phyloP scores from a whole-genome alignment of 768 basidiomycete species.

The Crassisporium funariophilum region DNA sequence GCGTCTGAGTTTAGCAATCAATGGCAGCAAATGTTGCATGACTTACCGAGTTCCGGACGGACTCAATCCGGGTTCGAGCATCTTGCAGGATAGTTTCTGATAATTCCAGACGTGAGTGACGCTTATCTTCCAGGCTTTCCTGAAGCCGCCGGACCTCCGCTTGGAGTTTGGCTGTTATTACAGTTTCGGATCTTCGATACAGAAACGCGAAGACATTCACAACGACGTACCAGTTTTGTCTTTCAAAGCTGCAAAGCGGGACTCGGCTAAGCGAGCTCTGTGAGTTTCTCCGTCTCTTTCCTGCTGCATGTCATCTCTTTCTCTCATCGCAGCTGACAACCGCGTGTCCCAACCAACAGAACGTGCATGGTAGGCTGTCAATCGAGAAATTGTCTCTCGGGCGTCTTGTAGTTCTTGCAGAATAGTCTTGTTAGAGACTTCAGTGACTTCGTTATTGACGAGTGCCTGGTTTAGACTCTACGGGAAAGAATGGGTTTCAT shows the following conservation, averaged over 20 bases:
- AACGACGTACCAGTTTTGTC: constrained; percentile 61
- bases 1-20: constrained; percentile 19
- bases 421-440: constrained; percentile 74
- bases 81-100: constrained; percentile 70
- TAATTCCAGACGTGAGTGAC: constrained; percentile 60
- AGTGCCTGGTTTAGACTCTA: constrained; percentile 80
- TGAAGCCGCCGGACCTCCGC: constrained; percentile 65
- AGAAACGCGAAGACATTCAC: neutral
- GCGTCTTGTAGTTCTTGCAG: constrained; percentile 77
- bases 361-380: constrained; percentile 70
- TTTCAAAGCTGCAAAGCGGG: constrained; percentile 60
- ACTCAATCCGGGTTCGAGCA: constrained; percentile 62
- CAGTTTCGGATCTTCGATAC: constrained; percentile 3
- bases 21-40: neutral
- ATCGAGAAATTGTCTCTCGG: constrained; percentile 61
- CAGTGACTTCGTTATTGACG: constrained; percentile 79
- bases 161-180: constrained; percentile 63
- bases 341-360: constrained; percentile 72
- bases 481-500: neutral
- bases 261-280: constrained; percentile 68
- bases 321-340: constrained; percentile 63
- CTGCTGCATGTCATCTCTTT: constrained; percentile 83
- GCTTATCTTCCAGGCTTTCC: constrained; percentile 61
- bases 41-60: constrained; percentile 60
- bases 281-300: constrained; percentile 75